These are phyloP conservation scores for Colletotrichum aenigma DNA, from an alignment of 2,329 filamentous ascomycete genomes.

Conservation along the genomic window DNA sequence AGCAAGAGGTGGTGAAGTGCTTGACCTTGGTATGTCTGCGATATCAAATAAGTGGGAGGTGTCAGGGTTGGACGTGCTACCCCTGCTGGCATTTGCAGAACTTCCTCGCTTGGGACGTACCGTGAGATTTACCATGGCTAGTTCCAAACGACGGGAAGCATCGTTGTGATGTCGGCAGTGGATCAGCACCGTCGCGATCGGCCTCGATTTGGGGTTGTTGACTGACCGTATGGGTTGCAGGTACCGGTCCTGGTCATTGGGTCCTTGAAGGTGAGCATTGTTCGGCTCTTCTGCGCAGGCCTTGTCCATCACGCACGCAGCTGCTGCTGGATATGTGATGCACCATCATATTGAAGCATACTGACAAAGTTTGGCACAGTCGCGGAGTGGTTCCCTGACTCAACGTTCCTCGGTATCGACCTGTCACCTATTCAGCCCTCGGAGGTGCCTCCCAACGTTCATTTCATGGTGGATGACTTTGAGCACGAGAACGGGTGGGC, in stretches of 20 bases:
- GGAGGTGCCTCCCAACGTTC: conserved; percentile 55
- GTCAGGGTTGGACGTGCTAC: background rate
- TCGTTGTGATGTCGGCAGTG: background rate
- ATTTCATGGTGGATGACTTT: conserved; percentile 57
- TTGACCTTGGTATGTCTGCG: conserved; percentile 49
- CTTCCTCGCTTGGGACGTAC: background rate
- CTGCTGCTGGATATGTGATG: background rate
- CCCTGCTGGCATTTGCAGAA: background rate
- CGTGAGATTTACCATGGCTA: background rate
- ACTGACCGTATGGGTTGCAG: conserved; percentile 30
- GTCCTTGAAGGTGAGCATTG: conserved; percentile 49
- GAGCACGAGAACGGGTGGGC: conserved; percentile 56
- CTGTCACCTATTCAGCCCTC: conserved; percentile 57
- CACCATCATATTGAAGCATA: background rate
- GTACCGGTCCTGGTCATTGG: conserved; percentile 58
- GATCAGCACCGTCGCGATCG: background rate
- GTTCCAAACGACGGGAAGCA: background rate
- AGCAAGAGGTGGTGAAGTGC: conserved; percentile 42
- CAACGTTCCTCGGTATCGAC: conserved; percentile 52
- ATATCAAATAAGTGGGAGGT: background rate
- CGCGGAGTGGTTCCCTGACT: conserved; percentile 49
- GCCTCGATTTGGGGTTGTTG: background rate
- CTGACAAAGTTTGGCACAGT: conserved; percentile 35
- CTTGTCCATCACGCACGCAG: background rate
- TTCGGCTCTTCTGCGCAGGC: background rate